phyloP scores from a whole-genome alignment of 805 yeast species.

The Grigorovia humatica region DNA sequence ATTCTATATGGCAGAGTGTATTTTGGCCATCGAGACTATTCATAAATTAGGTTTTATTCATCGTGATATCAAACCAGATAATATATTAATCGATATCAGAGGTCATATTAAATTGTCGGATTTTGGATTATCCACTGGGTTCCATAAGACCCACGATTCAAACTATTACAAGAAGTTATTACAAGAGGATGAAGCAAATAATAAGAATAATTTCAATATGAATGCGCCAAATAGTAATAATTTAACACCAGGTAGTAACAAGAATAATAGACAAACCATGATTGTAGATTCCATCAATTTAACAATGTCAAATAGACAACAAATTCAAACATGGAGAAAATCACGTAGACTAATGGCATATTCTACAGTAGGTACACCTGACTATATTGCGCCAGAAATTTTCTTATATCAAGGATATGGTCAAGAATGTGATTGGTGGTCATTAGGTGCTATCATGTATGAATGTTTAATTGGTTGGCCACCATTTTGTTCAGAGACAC shows the following conservation, averaged over 20 bases:
- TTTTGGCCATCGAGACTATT: slow-evolving; percentile 86
- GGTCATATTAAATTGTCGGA: slow-evolving; percentile 78
- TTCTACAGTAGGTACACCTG: slow-evolving; percentile 94
- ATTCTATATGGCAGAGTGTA: slow-evolving; percentile 94
- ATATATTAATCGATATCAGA: slow-evolving; percentile 74
- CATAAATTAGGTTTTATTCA: slow-evolving; percentile 92
- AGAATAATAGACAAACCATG: slow-evolving; percentile 60
- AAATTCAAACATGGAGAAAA: slow-evolving; percentile 93
- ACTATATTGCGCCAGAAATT: slow-evolving; percentile 91
- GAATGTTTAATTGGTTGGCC: slow-evolving; percentile 97
- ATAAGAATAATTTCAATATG: background rate
- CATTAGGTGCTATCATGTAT: slow-evolving; percentile 91
- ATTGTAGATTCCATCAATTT: slow-evolving; percentile 90
- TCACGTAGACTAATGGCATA: slow-evolving; percentile 88
- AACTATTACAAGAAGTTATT: slow-evolving; percentile 74
- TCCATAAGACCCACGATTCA: slow-evolving; percentile 87
- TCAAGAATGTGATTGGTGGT: slow-evolving; percentile 98
- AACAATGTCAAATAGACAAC: slow-evolving; percentile 91
- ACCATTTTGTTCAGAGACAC: slow-evolving; percentile 90
- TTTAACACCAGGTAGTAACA: slow-evolving; percentile 26
- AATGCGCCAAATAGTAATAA: slow-evolving; percentile 14
- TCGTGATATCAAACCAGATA: slow-evolving; percentile 96
- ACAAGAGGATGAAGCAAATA: slow-evolving; percentile 44
- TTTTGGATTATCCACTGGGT: slow-evolving; percentile 84
- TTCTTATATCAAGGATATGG: slow-evolving; percentile 90